A percentile compares a stretch with the other conserved stretches of the same genome.
These are phyloP conservation scores for Penicillium silybi DNA, from an alignment of 495 filamentous ascomycete species.

Conservation along the genomic window DNA sequence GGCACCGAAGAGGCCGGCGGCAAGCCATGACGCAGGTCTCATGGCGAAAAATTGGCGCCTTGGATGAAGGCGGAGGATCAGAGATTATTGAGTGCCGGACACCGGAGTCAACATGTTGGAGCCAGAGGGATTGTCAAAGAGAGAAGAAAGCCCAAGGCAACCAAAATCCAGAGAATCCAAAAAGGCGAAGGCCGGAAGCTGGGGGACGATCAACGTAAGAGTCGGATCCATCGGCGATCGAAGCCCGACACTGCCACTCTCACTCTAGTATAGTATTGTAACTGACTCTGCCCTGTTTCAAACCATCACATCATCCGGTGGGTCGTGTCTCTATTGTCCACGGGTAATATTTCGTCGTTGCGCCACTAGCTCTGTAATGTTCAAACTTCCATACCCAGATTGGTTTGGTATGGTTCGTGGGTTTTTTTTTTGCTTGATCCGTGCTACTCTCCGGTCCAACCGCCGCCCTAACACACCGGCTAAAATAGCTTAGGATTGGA, in stretches of 20 bases:
- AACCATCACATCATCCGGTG: not conserved
- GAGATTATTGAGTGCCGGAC: not conserved
- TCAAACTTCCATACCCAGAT: not conserved
- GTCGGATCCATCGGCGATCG: not conserved
- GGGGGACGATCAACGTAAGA: not conserved
- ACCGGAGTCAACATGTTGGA: not conserved
- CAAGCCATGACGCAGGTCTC: conserved; percentile 13
- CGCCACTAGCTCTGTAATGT: not conserved
- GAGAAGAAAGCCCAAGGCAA: not conserved
- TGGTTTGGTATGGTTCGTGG: not conserved
- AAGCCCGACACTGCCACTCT: not conserved
- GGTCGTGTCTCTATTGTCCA: not conserved
- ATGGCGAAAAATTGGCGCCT: conserved; percentile 4
- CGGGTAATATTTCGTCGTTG: not conserved
- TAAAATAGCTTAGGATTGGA: not conserved
- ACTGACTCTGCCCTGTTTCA: not conserved
- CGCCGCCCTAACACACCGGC: not conserved
- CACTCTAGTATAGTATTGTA: not conserved
- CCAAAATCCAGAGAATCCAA: not conserved
- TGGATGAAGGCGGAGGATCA: not conserved
- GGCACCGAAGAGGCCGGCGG: conserved; percentile 13
- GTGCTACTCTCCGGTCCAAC: not conserved
- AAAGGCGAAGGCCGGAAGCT: not conserved
- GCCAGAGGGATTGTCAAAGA: not conserved
- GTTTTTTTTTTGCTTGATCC: not conserved